A percentile compares a stretch with the other conserved stretches of the same genome.
phyloP scores from a whole-genome alignment of 768 basidiomycete genomes.

The Pulveroboletus frians region DNA sequence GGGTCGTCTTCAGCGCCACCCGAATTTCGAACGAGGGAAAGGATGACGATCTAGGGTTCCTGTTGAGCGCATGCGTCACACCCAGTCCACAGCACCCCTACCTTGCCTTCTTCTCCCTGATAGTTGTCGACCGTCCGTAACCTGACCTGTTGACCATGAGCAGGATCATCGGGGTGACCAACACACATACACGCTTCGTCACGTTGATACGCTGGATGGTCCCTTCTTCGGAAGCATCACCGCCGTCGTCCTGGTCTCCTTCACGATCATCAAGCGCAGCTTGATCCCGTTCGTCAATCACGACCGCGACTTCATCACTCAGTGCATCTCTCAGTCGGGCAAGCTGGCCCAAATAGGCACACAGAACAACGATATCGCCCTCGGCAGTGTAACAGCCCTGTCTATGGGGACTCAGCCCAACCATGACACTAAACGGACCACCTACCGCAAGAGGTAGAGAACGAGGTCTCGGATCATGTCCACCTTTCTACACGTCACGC shows the following conservation, averaged over 20 bases:
- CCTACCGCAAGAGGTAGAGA: conserved; percentile 42
- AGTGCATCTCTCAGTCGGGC: conserved; percentile 41
- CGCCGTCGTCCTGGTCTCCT: conserved; percentile 32
- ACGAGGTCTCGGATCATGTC: conserved; percentile 50
- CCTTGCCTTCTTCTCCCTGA: conserved; percentile 69
- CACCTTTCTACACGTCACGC: too few species aligned
- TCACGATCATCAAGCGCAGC: conserved; percentile 53
- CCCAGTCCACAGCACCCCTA: conserved; percentile 12
- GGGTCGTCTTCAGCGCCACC: conserved; percentile 41
- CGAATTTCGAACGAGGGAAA: conserved; percentile 69
- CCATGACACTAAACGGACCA: neutral
- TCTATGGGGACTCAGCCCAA: conserved; percentile 16
- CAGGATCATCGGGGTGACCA: neutral
- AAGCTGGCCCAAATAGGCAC: conserved; percentile 50
- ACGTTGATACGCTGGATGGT: conserved; percentile 47
- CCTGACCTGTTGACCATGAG: conserved; percentile 43
- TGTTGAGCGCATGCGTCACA: neutral
- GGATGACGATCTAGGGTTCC: conserved; percentile 49
- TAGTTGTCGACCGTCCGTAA: conserved; percentile 75
- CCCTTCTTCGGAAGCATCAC: conserved; percentile 13
- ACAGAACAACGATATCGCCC: conserved; percentile 52
- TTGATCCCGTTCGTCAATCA: conserved; percentile 67
- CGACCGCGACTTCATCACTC: conserved; percentile 46
- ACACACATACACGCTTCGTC: conserved; percentile 42
- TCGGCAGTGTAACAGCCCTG: conserved; percentile 44